These are phyloP conservation scores for Sclerotinia trifoliorum DNA, from an alignment of 2,329 filamentous ascomycete genomes.

Conservation along the genomic window DNA sequence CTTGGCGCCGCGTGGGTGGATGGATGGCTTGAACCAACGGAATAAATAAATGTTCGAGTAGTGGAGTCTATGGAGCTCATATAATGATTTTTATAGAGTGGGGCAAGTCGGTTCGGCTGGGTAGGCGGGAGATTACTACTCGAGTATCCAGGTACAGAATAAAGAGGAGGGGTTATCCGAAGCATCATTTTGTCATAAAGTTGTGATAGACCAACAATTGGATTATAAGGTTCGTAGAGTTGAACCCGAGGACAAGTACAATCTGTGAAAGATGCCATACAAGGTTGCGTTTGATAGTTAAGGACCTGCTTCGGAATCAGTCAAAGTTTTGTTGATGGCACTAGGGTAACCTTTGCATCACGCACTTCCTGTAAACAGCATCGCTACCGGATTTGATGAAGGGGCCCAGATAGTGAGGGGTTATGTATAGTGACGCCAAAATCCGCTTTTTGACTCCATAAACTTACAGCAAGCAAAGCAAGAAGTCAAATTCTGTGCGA, in stretches of 20 bases:
- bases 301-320: not conserved
- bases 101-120: not conserved
- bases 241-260: not conserved
- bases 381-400: slow-evolving; percentile 6
- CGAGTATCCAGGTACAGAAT: slow-evolving; percentile 4
- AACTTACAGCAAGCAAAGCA: slow-evolving; percentile 1
- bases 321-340: not conserved
- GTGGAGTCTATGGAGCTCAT: not conserved
- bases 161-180: not conserved
- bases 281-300: too few species aligned
- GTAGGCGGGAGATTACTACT: slow-evolving; percentile 13
- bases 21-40: not conserved
- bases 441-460: slow-evolving; percentile 5
- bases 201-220: not conserved
- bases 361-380: not conserved
- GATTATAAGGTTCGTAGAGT: not conserved
- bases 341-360: not conserved
- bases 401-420: slow-evolving; percentile 2
- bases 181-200: not conserved
- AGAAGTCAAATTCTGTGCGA: not conserved
- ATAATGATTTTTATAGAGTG: slow-evolving; percentile 6
- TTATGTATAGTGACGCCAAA: slow-evolving; percentile 10
- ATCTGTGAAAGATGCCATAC: too few species aligned
- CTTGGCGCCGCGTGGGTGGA: slow-evolving; percentile 11
- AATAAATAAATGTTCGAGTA: not conserved